These are phyloP conservation scores for Fonsecaea nubica DNA, from an alignment of 2,329 filamentous ascomycete genomes.

Conservation along the genomic window DNA sequence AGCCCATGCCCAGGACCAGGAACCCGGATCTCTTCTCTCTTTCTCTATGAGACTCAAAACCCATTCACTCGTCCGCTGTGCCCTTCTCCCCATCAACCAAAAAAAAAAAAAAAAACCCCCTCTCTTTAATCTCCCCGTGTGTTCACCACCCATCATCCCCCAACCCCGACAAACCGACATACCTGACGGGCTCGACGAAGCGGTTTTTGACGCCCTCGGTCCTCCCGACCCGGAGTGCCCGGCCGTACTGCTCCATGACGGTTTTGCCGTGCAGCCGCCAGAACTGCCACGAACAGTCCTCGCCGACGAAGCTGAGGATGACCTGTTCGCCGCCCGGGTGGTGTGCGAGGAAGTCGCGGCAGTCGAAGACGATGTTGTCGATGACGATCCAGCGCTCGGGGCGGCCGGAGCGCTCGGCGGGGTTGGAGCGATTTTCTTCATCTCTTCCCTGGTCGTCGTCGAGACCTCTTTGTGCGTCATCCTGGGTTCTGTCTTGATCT, in stretches of 20 bases:
- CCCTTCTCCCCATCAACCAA: no score
- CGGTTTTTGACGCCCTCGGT: conserved; percentile 39
- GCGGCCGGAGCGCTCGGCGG: no score
- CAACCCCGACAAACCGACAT: conserved; percentile 28
- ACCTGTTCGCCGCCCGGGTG: conserved; percentile 45
- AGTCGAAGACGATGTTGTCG: conserved; percentile 44
- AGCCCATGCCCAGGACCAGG: no score
- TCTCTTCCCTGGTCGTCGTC: neutral
- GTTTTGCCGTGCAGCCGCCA: conserved; percentile 42
- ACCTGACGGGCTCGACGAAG: conserved; percentile 34
- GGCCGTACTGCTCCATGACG: conserved; percentile 35
- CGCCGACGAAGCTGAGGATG: conserved; percentile 42
- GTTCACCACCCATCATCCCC: conserved; percentile 22
- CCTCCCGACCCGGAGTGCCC: conserved; percentile 37
- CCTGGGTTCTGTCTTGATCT: neutral
- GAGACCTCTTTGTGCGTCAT: conserved; percentile 7
- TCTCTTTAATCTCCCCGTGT: neutral
- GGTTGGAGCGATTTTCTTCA: no score
- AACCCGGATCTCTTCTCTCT: no score
- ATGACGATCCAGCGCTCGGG: conserved; percentile 42
- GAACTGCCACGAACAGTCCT: conserved; percentile 47
- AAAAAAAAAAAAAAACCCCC: no score
- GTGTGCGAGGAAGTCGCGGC: conserved; percentile 40
- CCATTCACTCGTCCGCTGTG: neutral
- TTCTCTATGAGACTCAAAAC: neutral